phyloP scores from a whole-genome alignment of 2,329 filamentous ascomycete genomes.

The Periglandula ipomoeae region DNA sequence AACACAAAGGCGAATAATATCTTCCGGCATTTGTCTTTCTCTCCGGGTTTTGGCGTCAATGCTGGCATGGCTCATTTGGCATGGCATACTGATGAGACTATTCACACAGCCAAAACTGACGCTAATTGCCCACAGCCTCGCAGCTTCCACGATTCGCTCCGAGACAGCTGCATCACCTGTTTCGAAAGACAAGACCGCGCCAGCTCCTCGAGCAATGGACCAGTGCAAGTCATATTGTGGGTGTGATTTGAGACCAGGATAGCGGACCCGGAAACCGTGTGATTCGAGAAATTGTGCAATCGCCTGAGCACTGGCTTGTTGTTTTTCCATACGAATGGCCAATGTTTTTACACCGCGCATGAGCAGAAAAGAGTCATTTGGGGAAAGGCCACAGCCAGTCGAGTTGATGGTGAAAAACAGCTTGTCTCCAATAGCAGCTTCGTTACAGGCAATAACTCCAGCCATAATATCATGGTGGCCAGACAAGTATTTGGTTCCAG shows the following conservation, averaged over 20 bases:
- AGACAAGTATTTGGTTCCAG: constrained; percentile 93
- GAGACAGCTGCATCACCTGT: constrained; percentile 78
- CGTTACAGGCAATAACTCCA: constrained; percentile 88
- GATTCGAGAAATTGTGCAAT: constrained; percentile 89
- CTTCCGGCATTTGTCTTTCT: constrained; percentile 89
- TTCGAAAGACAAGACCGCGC: constrained; percentile 92
- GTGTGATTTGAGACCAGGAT: constrained; percentile 87
- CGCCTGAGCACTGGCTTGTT: constrained; percentile 81
- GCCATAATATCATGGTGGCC: constrained; percentile 99
- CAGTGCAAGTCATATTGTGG: constrained; percentile 95
- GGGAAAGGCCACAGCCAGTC: constrained; percentile 85
- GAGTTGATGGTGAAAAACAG: constrained; percentile 97
- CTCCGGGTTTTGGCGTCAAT: constrained; percentile 90
- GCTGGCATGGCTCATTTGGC: constrained; percentile 97
- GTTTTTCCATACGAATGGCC: constrained; percentile 97
- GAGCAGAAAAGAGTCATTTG: constrained; percentile 92
- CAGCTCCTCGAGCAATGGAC: constrained; percentile 88
- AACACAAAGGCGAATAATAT: constrained; percentile 90
- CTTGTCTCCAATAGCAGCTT: constrained; percentile 70
- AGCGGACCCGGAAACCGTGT: constrained; percentile 89
- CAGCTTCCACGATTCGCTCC: constrained; percentile 88
- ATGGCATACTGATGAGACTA: constrained; percentile 97
- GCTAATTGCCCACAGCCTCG: constrained; percentile 86
- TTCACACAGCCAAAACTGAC: constrained; percentile 98
- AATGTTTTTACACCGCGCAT: constrained; percentile 95